Percentiles rank a stretch among this genome's conserved stretches.
Conservation (phyloP, 352 stramenopile species). For the Globisporangium viniferum region DNA sequence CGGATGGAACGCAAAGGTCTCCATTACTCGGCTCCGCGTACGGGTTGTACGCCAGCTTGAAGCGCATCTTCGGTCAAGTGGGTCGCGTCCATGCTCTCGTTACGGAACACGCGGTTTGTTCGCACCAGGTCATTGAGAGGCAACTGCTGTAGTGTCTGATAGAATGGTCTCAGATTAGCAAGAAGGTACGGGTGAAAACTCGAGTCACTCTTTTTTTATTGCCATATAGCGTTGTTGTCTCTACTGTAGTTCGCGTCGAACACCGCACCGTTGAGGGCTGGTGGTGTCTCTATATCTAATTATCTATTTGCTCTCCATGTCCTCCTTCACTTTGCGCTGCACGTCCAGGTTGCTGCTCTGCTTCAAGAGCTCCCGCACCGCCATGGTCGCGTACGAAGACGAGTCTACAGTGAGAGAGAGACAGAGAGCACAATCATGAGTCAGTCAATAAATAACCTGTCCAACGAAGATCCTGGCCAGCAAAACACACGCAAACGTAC, state of each 20-base stretch:
- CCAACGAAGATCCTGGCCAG: neutral
- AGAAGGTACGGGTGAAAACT: neutral
- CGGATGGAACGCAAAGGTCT: conserved; percentile 99
- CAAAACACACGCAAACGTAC: conserved; percentile 25
- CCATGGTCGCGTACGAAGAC: conserved; percentile 95
- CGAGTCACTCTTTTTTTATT: neutral
- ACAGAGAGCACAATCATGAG: neutral
- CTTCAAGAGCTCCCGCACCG: conserved; percentile 95
- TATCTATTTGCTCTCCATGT: conserved; percentile 13
- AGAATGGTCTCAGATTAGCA: neutral
- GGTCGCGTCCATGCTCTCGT: conserved; percentile 99
- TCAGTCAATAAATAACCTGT: neutral
- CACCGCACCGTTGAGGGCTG: neutral
- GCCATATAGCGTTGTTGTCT: neutral
- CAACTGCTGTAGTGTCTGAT: neutral
- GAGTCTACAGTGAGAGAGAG: conserved; percentile 28
- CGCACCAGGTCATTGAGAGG: neutral
- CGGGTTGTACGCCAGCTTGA: conserved; percentile 99
- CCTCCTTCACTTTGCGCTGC: conserved; percentile 18
- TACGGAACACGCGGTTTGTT: conserved; percentile 97
- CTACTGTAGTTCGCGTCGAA: neutral
- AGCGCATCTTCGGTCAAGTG: conserved; percentile 99
- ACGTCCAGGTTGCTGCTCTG: conserved; percentile 83
- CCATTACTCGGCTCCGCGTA: conserved; percentile 99
- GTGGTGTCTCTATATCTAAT: neutral